Conservation (phyloP, 306 rosid genomes). For the apple (Malus domestica) region DNA sequence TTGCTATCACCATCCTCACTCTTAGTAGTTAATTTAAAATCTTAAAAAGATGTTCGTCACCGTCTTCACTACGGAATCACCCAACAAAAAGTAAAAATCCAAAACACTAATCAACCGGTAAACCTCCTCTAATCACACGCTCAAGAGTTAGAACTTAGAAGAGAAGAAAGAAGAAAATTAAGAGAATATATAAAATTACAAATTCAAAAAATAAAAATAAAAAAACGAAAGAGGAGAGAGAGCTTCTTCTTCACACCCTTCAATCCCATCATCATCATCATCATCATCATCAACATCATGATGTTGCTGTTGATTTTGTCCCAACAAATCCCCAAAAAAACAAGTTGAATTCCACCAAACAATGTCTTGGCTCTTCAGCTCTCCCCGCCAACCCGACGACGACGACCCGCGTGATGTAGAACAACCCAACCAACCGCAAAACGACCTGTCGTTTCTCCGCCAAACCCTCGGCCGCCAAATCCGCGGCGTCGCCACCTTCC, state of each 20-base stretch:
- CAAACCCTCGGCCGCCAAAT: constrained; percentile 44
- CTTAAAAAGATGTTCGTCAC: too few relatives aligned
- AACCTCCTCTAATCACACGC: neutral
- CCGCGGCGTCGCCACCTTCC: constrained; percentile 80
- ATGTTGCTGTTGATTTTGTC: neutral
- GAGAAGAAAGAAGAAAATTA: neutral
- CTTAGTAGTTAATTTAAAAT: too few relatives aligned
- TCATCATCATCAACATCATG: neutral
- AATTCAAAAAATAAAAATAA: neutral
- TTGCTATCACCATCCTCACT: too few relatives aligned
- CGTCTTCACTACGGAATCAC: too few relatives aligned
- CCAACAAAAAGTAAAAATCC: too few relatives aligned
- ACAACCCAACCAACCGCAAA: constrained; percentile 26
- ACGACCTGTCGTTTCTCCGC: constrained; percentile 47
- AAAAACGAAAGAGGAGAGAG: neutral
- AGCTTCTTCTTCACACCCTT: neutral
- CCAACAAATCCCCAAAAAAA: neutral
- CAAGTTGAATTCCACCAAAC: neutral
- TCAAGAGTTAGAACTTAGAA: neutral
- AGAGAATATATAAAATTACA: neutral
- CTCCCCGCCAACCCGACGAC: constrained; percentile 38
- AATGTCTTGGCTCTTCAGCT: constrained; percentile 84
- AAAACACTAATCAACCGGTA: neutral
- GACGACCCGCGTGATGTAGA: constrained; percentile 20
- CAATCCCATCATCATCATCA: neutral